Base-by-base conservation (phyloP, 345 rosid genomes). In the Rhodomyrtus tomentosa region DNA sequence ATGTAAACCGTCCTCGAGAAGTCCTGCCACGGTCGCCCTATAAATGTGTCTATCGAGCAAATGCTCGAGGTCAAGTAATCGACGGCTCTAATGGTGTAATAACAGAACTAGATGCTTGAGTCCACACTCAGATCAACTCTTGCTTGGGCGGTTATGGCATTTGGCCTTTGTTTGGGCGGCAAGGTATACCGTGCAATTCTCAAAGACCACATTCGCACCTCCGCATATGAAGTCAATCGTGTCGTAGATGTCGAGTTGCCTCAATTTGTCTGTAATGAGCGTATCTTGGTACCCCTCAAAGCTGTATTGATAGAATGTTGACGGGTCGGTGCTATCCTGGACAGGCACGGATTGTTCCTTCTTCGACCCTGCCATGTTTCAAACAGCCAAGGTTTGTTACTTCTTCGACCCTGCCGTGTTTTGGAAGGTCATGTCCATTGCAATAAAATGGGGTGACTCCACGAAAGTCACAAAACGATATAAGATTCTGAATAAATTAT, bases 11-110 rank as follows among this genome's bases (percentile, higher is more conserved):
- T 91, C 25, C 94, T 89, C 4, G 98, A 94, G 82, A 92, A 94
- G 82, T 93, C 90, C 86, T 93, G 94, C 99, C 99, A 96, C 9
- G 96, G 99, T 83, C 99, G 82, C 42, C 98, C 99, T 15, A 95
- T 84, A 45, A 48, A 82, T 4, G 86, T 92, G 79, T 84, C 83
- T 84, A 91, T 90, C 13, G 81, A 53, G 9, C 89, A 84, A 79
- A 90, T 89, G 2, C 85, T 89, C 2, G 49, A 59, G 6, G 22
- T 21, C 13, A 85, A 50, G 38, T 49, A 72, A 11, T 38, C 56
- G 14, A 73, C 80, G 3, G 86, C 84, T n/a, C 11, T 81, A 10
- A 85, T 50, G 54, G 29, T 85, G 62, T 68, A 81, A 21, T 45
- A 5, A 22, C 62, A 84, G 62, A 85, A 49, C 14, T 49, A 56